Evolutionary conservation across 768 basidiomycete genomes (phyloP).

Genomic region (Boletus bicolor): DNA sequence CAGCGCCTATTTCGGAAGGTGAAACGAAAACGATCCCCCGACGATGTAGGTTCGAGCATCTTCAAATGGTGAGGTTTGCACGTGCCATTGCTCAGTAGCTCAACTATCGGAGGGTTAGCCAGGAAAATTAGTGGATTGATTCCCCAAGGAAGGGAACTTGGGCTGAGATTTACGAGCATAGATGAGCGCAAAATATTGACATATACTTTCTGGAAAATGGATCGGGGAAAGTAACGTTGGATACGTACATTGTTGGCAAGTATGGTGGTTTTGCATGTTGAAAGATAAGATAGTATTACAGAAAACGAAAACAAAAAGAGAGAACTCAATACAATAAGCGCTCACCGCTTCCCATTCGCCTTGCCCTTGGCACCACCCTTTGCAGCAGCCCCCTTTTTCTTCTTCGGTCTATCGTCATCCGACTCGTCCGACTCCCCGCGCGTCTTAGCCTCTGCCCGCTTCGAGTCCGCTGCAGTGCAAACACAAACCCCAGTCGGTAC

Average conservation of each 20-base stretch:
- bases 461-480: slow-evolving; percentile 43
- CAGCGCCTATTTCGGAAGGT: too few species aligned
- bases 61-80: too few species aligned
- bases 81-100: background rate
- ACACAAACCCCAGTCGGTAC: background rate
- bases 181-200: too few species aligned
- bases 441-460: slow-evolving; percentile 40
- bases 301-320: background rate
- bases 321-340: background rate
- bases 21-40: too few species aligned
- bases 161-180: too few species aligned
- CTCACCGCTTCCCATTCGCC: slow-evolving; percentile 41
- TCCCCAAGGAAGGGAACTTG: too few species aligned
- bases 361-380: slow-evolving; percentile 35
- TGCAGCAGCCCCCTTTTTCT: slow-evolving; percentile 33
- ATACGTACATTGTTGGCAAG: too few species aligned
- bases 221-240: too few species aligned
- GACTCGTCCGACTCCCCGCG: slow-evolving; percentile 52
- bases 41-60: background rate
- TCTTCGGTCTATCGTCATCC: slow-evolving; percentile 47
- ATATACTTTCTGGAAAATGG: too few species aligned
- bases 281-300: slow-evolving; percentile 1
- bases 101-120: too few species aligned
- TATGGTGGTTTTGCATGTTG: too few species aligned
- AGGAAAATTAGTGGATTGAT: too few species aligned